phyloP scores from a whole-genome alignment of 257 asterid genomes.

The Solanum medicagineum region DNA sequence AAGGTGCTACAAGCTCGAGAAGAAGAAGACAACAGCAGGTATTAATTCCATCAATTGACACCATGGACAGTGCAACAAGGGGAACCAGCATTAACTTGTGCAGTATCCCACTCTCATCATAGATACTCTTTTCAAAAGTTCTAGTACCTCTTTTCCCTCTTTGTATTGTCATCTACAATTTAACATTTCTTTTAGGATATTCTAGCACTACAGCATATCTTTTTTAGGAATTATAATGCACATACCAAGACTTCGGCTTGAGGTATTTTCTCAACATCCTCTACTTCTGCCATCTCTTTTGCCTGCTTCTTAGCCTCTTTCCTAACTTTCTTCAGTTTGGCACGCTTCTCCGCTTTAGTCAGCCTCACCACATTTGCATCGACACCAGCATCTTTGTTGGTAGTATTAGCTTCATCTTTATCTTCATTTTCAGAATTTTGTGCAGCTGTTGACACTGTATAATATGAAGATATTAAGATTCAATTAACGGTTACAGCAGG shows the following conservation, averaged over 20 bases:
- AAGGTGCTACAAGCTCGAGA: neutral
- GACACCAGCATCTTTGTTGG: conserved; percentile 11
- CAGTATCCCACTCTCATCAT: neutral
- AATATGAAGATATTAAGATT: neutral
- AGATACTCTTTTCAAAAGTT: neutral
- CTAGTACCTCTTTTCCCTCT: neutral
- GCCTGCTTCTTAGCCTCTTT: conserved; percentile 81
- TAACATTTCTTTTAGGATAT: neutral
- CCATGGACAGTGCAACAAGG: neutral
- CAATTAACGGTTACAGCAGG: neutral
- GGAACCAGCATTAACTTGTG: neutral
- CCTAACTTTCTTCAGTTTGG: conserved; percentile 57
- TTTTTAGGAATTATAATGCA: neutral
- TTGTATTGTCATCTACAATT: neutral
- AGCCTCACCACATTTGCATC: conserved; percentile 27
- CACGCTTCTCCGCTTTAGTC: conserved; percentile 73
- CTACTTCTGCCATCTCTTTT: conserved; percentile 26
- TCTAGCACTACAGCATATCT: neutral
- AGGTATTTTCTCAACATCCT: conserved; percentile 47
- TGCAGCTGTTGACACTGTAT: conserved; percentile 32
- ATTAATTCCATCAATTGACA: neutral
- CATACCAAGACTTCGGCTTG: conserved; percentile 76
- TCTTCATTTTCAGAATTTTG: conserved; percentile 33
- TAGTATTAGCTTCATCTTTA: conserved; percentile 25
- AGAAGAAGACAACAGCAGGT: neutral